Percentiles rank a stretch among this genome's conserved stretches.
phyloP scores from a whole-genome alignment of 2,329 filamentous ascomycete genomes.

The Fusarium nisikadoi region DNA sequence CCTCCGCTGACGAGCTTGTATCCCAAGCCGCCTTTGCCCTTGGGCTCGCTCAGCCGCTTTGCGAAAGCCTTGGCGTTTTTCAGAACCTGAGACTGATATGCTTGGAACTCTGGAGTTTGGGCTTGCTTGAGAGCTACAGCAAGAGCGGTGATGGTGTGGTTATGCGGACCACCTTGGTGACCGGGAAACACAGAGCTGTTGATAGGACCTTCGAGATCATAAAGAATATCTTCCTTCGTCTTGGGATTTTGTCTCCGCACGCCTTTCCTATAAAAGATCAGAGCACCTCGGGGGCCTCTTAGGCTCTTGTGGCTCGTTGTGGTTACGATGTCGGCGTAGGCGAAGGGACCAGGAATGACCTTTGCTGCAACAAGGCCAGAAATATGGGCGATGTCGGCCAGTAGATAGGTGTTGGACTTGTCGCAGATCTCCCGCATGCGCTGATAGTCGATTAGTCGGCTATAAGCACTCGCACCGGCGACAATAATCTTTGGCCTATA shows the following conservation, averaged over 20 bases:
- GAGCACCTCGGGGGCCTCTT: slow-evolving; percentile 91
- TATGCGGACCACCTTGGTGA: slow-evolving; percentile 97
- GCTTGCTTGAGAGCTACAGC: slow-evolving; percentile 95
- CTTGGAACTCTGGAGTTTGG: slow-evolving; percentile 86
- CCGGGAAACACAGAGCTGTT: slow-evolving; percentile 98
- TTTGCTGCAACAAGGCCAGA: slow-evolving; percentile 93
- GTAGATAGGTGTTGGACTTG: slow-evolving; percentile 90
- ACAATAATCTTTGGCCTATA: slow-evolving; percentile 97
- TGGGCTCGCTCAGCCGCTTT: slow-evolving; percentile 69
- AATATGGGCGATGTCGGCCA: slow-evolving; percentile 98
- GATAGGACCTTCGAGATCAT: slow-evolving; percentile 92
- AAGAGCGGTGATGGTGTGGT: slow-evolving; percentile 97
- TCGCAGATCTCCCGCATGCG: slow-evolving; percentile 91
- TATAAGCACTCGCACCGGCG: slow-evolving; percentile 94
- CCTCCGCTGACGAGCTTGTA: slow-evolving; percentile 94
- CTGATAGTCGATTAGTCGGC: slow-evolving; percentile 93
- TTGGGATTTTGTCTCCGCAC: slow-evolving; percentile 85
- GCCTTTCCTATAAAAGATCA: slow-evolving; percentile 98
- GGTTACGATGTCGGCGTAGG: slow-evolving; percentile 91
- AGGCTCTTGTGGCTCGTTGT: slow-evolving; percentile 99
- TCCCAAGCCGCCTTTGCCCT: slow-evolving; percentile 80
- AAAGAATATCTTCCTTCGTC: slow-evolving; percentile 85
- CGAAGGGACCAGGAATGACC: slow-evolving; percentile 90
- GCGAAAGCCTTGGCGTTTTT: slow-evolving; percentile 92
- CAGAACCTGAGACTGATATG: slow-evolving; percentile 91